phyloP scores from a whole-genome alignment of 1,284 basidiomycete species.

The Taiwanofungus camphoratus region DNA sequence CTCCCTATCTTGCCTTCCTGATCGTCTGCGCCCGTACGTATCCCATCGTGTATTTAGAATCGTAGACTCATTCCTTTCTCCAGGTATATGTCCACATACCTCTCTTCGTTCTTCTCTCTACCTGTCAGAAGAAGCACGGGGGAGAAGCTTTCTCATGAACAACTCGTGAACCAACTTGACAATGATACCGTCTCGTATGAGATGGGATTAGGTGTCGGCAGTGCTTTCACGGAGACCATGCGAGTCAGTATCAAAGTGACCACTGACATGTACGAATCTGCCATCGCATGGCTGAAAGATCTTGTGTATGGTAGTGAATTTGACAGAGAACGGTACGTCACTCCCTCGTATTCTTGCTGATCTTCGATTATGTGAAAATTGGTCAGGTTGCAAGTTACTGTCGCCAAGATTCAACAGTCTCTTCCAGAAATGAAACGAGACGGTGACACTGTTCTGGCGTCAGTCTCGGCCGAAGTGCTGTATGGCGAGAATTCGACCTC shows the following conservation, averaged over 20 bases:
- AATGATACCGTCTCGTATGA: conserved; percentile 90
- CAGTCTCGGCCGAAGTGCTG: conserved; percentile 66
- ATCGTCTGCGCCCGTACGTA: conserved; percentile 71
- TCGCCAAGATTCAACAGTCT: conserved; percentile 88
- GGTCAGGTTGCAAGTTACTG: conserved; percentile 72
- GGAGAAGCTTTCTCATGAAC: conserved; percentile 74
- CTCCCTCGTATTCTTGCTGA: not conserved
- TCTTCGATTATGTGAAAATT: not conserved
- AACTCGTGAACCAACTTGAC: conserved; percentile 89
- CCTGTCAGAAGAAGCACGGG: conserved; percentile 75
- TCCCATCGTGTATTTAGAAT: conserved; percentile 3
- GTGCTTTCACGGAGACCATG: conserved; percentile 71
- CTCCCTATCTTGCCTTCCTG: conserved; percentile 67
- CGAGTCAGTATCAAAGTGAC: conserved; percentile 85
- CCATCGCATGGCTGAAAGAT: conserved; percentile 87
- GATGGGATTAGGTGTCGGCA: conserved; percentile 64
- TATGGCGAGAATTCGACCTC: conserved; percentile 74
- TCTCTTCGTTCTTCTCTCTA: conserved; percentile 85
- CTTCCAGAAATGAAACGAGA: conserved; percentile 94
- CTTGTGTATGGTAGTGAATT: conserved; percentile 83
- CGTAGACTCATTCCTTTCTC: conserved; percentile 8
- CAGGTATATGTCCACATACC: conserved; percentile 81
- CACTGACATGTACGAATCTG: conserved; percentile 72
- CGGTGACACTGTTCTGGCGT: conserved; percentile 75
- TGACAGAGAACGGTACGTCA: conserved; percentile 70